Percentiles rank a stretch among this genome's conserved stretches.
phyloP scores from a whole-genome alignment of 2,329 filamentous ascomycete species.

The Epicoccum sorghinum region DNA sequence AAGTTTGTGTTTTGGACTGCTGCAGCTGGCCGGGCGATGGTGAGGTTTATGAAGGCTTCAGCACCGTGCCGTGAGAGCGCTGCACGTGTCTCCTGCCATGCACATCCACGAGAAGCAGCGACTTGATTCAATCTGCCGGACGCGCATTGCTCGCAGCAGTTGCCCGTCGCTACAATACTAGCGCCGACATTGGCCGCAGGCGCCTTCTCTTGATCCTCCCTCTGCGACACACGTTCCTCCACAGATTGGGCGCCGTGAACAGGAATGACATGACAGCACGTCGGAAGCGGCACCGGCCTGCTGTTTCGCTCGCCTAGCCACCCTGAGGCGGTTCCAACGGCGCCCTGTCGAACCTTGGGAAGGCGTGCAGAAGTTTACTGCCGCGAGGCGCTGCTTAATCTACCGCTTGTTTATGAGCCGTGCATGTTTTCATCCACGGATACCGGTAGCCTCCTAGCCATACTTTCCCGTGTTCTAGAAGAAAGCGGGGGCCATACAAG shows the following conservation, averaged over 20 bases:
- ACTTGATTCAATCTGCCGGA: slow-evolving; percentile 5
- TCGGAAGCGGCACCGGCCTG: slow-evolving; percentile 5
- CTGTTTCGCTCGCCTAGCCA: slow-evolving; percentile 7
- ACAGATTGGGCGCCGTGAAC: slow-evolving; percentile 13
- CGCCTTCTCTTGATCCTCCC: slow-evolving; percentile 5
- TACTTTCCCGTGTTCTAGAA: slow-evolving; percentile 18
- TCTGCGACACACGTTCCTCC: slow-evolving; percentile 10
- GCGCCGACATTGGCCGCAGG: slow-evolving; percentile 20
- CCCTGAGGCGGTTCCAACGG: slow-evolving; percentile 4
- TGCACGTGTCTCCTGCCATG: slow-evolving; percentile 14
- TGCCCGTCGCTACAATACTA: slow-evolving; percentile 9
- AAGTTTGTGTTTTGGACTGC: not conserved
- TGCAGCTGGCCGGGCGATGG: not conserved
- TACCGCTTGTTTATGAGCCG: not conserved
- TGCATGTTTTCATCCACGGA: slow-evolving; percentile 3
- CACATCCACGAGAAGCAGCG: slow-evolving; percentile 12
- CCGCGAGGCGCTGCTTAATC: slow-evolving; percentile 1
- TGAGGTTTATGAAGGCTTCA: not conserved
- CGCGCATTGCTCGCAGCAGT: slow-evolving; percentile 8
- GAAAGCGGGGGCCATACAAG: slow-evolving; percentile 16
- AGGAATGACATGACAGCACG: slow-evolving; percentile 15
- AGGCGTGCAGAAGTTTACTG: slow-evolving; percentile 8
- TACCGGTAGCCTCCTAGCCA: slow-evolving; percentile 5
- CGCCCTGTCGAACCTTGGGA: slow-evolving; percentile 9
- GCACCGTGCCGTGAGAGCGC: slow-evolving; percentile 5